Conservation (phyloP, 257 asterid species). For the Lavandula angustifolia region DNA sequence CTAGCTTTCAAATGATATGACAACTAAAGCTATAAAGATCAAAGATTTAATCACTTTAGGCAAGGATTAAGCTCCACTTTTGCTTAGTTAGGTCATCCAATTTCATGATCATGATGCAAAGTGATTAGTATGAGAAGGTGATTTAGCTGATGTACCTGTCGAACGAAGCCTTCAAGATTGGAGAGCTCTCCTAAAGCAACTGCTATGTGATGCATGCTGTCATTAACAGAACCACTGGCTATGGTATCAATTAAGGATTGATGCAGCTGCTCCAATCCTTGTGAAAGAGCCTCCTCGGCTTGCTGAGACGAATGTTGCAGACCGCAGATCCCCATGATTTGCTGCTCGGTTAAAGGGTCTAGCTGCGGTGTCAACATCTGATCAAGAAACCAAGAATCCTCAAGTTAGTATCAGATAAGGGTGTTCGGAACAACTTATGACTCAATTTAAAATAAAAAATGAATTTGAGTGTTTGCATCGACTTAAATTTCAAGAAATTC, state of each 20-base stretch:
- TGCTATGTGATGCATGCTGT: constrained; percentile 89
- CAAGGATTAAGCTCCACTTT: background rate
- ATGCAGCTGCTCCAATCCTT: constrained; percentile 83
- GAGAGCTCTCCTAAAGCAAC: constrained; percentile 79
- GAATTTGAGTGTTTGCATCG: too few relatives aligned
- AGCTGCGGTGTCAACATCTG: constrained; percentile 77
- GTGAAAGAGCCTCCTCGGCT: constrained; percentile 94
- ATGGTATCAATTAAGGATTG: constrained; percentile 74
- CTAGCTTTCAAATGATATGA: constrained; percentile 25
- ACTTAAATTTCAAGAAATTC: too few relatives aligned
- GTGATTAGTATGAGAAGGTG: background rate
- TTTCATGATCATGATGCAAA: background rate
- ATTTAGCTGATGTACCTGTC: constrained; percentile 58
- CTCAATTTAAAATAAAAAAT: too few relatives aligned
- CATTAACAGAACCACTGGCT: constrained; percentile 57
- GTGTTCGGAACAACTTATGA: background rate
- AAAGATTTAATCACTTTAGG: constrained; percentile 13
- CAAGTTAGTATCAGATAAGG: background rate
- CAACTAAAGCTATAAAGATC: constrained; percentile 22
- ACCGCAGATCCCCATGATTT: constrained; percentile 76
- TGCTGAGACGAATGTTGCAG: constrained; percentile 91
- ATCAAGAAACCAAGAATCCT: constrained; percentile 7
- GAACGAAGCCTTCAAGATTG: constrained; percentile 83
- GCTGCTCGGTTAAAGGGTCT: constrained; percentile 92
- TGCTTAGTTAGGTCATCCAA: background rate